These are phyloP conservation scores for Pichia heedii DNA, from an alignment of 805 yeast genomes.

Conservation along the genomic window DNA sequence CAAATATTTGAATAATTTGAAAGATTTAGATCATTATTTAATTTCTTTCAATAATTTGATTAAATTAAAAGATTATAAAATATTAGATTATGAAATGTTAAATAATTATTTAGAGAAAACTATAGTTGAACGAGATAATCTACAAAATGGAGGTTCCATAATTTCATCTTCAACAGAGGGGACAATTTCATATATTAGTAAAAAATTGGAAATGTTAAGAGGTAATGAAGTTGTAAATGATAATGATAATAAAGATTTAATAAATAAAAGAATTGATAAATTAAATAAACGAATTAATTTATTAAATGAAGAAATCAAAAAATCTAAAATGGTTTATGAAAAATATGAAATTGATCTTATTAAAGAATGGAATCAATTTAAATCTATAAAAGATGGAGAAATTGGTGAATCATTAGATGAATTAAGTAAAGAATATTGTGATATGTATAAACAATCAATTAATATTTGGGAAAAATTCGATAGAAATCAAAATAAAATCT, in stretches of 20 bases:
- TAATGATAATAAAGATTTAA: conserved; percentile 25
- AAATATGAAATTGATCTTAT: conserved; percentile 39
- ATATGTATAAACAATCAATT: conserved; percentile 59
- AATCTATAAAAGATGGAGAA: conserved; percentile 69
- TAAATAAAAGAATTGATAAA: conserved; percentile 35
- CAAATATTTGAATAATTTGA: conserved; percentile 70
- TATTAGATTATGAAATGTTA: conserved; percentile 81
- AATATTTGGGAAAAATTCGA: conserved; percentile 53
- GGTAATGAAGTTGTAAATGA: conserved; percentile 29
- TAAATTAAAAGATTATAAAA: conserved; percentile 82
- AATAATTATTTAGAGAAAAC: conserved; percentile 71
- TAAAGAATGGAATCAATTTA: conserved; percentile 57
- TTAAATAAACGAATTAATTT: conserved; percentile 31
- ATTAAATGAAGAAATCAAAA: conserved; percentile 37
- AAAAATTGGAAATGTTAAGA: conserved; percentile 43
- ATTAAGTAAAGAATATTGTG: conserved; percentile 70
- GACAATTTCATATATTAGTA: conserved; percentile 28
- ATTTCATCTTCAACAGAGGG: conserved; percentile 29
- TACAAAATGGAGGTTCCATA: conserved; percentile 27
- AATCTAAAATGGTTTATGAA: conserved; percentile 36
- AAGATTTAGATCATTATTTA: conserved; percentile 80
- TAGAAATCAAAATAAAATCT: conserved; percentile 4
- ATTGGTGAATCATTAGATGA: conserved; percentile 59
- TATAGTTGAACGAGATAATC: conserved; percentile 44
- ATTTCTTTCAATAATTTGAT: conserved; percentile 56